Conservation (phyloP, 176 grass and related monocot genomes). For the Luzula sylvatica region DNA sequence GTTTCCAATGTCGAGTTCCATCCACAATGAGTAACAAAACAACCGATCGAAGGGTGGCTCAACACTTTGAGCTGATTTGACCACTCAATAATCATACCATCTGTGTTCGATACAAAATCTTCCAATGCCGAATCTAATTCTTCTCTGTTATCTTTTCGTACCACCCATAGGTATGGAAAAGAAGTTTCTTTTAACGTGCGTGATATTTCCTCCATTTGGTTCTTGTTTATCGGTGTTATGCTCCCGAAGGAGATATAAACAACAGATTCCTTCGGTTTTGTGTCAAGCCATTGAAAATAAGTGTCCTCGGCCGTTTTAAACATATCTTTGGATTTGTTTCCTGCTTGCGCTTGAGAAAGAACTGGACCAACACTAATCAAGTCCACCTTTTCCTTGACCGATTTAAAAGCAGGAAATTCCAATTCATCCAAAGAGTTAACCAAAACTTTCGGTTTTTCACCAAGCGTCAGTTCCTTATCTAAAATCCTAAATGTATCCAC, state of each 20-base stretch:
- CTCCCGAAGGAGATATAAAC: conserved; percentile 53
- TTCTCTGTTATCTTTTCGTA: conserved; percentile 23
- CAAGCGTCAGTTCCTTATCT: background rate
- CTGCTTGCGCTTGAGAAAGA: background rate
- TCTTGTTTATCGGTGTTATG: conserved; percentile 18
- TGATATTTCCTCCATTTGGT: conserved; percentile 33
- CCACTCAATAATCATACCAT: conserved; percentile 45
- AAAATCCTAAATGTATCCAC: conserved; percentile 13
- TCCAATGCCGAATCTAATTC: background rate
- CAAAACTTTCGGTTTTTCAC: conserved; percentile 23
- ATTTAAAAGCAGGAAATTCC: conserved; percentile 16
- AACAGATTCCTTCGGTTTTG: conserved; percentile 24
- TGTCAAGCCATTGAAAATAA: conserved; percentile 43
- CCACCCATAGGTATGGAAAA: conserved; percentile 31
- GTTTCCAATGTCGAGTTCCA: conserved; percentile 53
- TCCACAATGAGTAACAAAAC: conserved; percentile 50
- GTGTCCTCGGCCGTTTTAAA: conserved; percentile 14
- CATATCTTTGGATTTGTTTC: conserved; percentile 10
- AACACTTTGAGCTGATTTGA: conserved; percentile 41
- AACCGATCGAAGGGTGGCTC: conserved; percentile 29
- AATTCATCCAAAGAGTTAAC: conserved; percentile 39
- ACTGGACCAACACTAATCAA: conserved; percentile 29
- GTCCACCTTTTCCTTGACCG: conserved; percentile 9
- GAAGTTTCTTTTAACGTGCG: conserved; percentile 5
- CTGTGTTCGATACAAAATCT: background rate